Conservation (phyloP, 2,329 filamentous ascomycete species). For the Taxawa tesnikishii region DNA sequence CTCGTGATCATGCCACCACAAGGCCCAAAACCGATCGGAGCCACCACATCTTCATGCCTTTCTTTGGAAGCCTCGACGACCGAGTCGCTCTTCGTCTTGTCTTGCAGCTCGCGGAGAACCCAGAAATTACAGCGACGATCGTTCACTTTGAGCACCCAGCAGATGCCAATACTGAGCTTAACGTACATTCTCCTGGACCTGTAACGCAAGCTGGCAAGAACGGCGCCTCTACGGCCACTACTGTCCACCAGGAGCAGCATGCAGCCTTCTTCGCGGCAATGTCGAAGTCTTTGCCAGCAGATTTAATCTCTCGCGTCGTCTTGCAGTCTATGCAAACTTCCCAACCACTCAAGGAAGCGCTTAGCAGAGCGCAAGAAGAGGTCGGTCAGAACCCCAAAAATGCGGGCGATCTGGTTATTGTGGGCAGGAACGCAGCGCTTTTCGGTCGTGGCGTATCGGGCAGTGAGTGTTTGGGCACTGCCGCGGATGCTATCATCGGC, state of each 20-base stretch:
- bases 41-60: constrained; percentile 79
- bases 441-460: constrained; percentile 21
- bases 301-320: constrained; percentile 41
- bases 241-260: constrained; percentile 27
- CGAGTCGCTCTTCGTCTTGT: constrained; percentile 66
- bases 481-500: constrained; percentile 48
- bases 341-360: constrained; percentile 30
- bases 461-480: constrained; percentile 43
- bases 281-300: constrained; percentile 40
- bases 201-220: not conserved
- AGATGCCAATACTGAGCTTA: too few species aligned
- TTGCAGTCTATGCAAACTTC: constrained; percentile 39
- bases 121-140: constrained; percentile 66
- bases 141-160: constrained; percentile 39
- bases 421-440: constrained; percentile 41
- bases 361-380: constrained; percentile 45
- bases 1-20: constrained; percentile 40
- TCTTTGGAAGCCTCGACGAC: constrained; percentile 76
- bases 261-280: constrained; percentile 45
- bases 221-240: not conserved
- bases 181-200: not conserved
- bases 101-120: constrained; percentile 71
- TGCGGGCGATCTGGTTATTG: constrained; percentile 57
- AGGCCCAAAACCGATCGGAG: constrained; percentile 51
- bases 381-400: constrained; percentile 51